Evolutionary conservation across 331 rosid species (phyloP).

Genomic region (Quercus lobata): DNA sequence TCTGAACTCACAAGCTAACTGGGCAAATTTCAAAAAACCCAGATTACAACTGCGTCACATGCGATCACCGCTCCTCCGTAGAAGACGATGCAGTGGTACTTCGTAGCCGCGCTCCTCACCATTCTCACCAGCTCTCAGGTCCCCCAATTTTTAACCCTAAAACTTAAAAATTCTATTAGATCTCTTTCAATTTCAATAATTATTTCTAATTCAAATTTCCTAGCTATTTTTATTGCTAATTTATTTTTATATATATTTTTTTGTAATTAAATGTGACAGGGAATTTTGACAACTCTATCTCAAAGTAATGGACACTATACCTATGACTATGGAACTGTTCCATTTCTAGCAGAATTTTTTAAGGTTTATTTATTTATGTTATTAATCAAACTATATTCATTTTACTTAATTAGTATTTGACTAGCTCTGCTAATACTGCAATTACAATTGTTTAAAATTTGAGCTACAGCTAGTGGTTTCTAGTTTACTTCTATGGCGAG

Average conservation of each 20-base stretch:
- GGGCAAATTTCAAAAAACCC: not conserved
- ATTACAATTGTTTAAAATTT: not conserved
- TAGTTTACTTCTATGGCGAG: conserved; percentile 75
- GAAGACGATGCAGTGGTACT: conserved; percentile 48
- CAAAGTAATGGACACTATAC: conserved; percentile 68
- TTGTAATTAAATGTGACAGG: conserved; percentile 36
- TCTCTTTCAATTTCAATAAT: conserved; percentile 4
- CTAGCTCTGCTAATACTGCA: too few relatives aligned
- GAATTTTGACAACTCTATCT: conserved; percentile 82
- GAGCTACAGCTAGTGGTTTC: conserved; percentile 75
- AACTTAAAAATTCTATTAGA: not conserved
- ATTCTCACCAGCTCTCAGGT: conserved; percentile 71
- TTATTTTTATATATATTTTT: not conserved
- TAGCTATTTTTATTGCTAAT: too few relatives aligned
- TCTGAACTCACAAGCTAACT: not conserved
- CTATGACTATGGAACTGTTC: conserved; percentile 93
- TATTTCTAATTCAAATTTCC: too few relatives aligned
- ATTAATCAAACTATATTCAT: too few relatives aligned
- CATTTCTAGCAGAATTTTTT: conserved; percentile 85
- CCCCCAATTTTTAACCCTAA: not conserved
- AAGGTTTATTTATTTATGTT: conserved; percentile 37
- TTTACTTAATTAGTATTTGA: not conserved
- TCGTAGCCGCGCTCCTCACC: conserved; percentile 61
- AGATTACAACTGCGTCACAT: not conserved
- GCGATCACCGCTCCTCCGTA: not conserved